phyloP scores from a whole-genome alignment of 306 rosid genomes.

The Fagus sylvatica region DNA sequence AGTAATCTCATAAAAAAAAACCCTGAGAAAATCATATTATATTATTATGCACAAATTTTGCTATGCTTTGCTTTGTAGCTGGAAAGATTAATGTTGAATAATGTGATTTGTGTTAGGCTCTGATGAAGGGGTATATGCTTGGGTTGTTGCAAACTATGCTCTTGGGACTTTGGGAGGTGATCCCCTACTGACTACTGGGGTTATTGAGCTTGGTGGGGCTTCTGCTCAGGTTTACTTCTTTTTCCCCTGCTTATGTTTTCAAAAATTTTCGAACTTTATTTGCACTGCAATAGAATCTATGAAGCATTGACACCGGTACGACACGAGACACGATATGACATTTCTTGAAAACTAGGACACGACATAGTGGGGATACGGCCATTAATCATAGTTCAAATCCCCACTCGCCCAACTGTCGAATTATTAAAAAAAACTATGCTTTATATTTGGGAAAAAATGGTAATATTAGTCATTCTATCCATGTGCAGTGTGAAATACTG shows the following conservation, averaged over 20 bases:
- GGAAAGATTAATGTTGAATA: constrained; percentile 4
- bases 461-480: background rate
- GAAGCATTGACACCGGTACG: no score
- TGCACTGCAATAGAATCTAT: no score
- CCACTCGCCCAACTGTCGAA: no score
- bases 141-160: constrained; percentile 94
- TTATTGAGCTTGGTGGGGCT: constrained; percentile 93
- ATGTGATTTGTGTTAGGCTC: constrained; percentile 57
- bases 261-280: constrained; percentile 1
- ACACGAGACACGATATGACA: no score
- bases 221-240: constrained; percentile 72
- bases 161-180: constrained; percentile 85
- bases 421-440: no score
- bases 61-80: background rate
- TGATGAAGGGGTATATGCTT: constrained; percentile 89
- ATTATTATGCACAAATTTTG: background rate
- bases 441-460: no score
- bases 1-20: no score
- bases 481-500: background rate
- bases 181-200: constrained; percentile 77
- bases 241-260: constrained; percentile 10
- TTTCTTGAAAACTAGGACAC: no score
- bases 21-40: no score
- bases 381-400: no score
- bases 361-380: no score